Evolutionary conservation across 2,329 filamentous ascomycete species (phyloP), one percentile per base, ranked within the genome.

Genomic region (Monosporascus sp.): DNA sequence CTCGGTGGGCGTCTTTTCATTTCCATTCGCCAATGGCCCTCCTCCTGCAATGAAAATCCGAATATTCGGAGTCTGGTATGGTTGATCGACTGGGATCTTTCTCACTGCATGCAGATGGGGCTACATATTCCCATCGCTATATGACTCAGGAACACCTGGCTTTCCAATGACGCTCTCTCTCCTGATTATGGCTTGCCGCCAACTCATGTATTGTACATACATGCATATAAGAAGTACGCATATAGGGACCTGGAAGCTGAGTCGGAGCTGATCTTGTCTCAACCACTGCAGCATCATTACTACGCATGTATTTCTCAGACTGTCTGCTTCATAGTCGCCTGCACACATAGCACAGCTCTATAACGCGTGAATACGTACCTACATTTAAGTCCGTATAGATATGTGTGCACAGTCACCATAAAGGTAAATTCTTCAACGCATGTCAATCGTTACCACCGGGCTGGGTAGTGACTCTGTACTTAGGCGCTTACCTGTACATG

Each of bases 91-190:
- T 46, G 24, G 43, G 43, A 31, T 27, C 24, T 24, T 27, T 20
- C 43, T 39, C 43, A 17, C 41, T 52, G 27, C 43, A 48, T 50
- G 45, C 44, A 41, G 37, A 49, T 25, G 35, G n/a, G 47, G 20
- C 17, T 15, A 35, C 31, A 9, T 35, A 14, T 35, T 14, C 11
- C 9, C 9, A 4, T 35, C 31, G 11, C n/a, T 50, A 46, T 51
- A 52, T 56, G 52, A 52, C 52, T 57, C 53, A 57, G 53, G 55
- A 55, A 55, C 53, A 53, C 46, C 51, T 57, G 35, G 52, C 41
- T 51, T 49, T 50, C 49, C 45, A 58, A 56, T 55, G 53, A 52
- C 52, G 50, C 52, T 52, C 14, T n/a, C 15, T 15, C 43, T 25
- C 24, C 20, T 44, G 14, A 2, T 14, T 25, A 44, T 44, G 24